phyloP scores from a whole-genome alignment of 2,329 filamentous ascomycete genomes.

The Alternaria longipes region DNA sequence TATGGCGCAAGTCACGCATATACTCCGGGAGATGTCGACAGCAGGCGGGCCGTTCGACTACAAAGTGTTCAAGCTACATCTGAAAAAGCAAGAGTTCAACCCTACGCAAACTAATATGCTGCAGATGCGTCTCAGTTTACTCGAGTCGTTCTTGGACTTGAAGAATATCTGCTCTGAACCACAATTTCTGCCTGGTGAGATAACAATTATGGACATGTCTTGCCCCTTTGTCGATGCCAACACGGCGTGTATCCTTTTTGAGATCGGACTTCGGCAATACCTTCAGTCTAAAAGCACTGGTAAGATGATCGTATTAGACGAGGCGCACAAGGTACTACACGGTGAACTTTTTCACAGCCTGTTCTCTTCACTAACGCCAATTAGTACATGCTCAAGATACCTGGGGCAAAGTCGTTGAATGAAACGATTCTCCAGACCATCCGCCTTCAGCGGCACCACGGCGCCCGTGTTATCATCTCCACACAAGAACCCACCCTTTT shows the following conservation, averaged over 20 bases:
- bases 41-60: conserved; percentile 9
- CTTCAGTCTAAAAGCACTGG: conserved; percentile 52
- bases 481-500: conserved; percentile 80
- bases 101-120: not conserved
- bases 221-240: conserved; percentile 74
- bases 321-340: conserved; percentile 70
- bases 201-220: conserved; percentile 75
- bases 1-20: too few species aligned
- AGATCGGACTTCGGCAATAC: conserved; percentile 74
- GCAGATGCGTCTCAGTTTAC: not conserved
- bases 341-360: too few species aligned
- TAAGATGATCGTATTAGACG: conserved; percentile 73
- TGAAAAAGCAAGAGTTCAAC: not conserved
- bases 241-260: conserved; percentile 75
- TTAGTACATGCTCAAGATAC: too few species aligned
- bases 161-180: conserved; percentile 18
- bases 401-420: too few species aligned
- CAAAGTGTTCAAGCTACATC: not conserved
- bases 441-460: conserved; percentile 74
- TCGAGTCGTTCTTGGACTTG: not conserved
- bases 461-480: conserved; percentile 71
- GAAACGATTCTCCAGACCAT: conserved; percentile 57
- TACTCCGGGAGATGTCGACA: too few species aligned
- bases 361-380: too few species aligned
- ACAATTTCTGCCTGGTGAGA: conserved; percentile 4